Evolutionary conservation across 1,284 basidiomycete species (phyloP), one percentile per base, ranked within the genome.

Genomic region (Ustilago nuda): DNA sequence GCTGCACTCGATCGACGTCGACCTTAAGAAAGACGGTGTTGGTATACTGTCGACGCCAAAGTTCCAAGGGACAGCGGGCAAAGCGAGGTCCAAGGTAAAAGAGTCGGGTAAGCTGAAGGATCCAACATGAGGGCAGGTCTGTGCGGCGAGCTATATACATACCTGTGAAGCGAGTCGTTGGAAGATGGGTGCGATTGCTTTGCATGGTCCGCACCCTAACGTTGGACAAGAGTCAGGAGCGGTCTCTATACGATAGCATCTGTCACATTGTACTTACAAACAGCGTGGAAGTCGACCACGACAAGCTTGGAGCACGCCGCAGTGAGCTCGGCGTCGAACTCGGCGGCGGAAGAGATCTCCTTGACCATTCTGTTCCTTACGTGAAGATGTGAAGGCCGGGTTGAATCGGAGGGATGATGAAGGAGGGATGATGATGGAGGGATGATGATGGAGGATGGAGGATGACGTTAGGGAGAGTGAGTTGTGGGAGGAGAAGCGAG

Each of bases 1-100:
- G 79, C 37, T 76, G 75, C 33, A 86, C 82, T 53, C 80, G 76
- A 78, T 88, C 88, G 48, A 88, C 87, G 57, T 88, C 88, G 58
- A 88, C 83, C 81, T 87, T 88, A 61, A 80, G 78, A 58, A 66
- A 79, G 32, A 84, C 80, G 32, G 56, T 63, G 52, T 62, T 75
- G 46, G 72, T 53, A 43, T 67, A 46, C 72, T 75, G 63, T 66
- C 19, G 7, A 45, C n/a, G 43, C 8, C 3, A 7, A 19, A 45
- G n/a, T 8, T 11, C n/a, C n/a, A 15, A 8, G 43, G 15, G 35
- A n/a, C n/a, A n/a, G 33, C 27, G 39, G 23, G 23, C 23, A 9
- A 30, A 23, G 19, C 35, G 12, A 37, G 8, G 15, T 27, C 8
- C 8, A 62, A 15, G 41, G 15, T 39, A 11, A 23, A 30, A 43